phyloP scores from a whole-genome alignment of 805 yeast species.

The Tetrapisispora phaffii region DNA sequence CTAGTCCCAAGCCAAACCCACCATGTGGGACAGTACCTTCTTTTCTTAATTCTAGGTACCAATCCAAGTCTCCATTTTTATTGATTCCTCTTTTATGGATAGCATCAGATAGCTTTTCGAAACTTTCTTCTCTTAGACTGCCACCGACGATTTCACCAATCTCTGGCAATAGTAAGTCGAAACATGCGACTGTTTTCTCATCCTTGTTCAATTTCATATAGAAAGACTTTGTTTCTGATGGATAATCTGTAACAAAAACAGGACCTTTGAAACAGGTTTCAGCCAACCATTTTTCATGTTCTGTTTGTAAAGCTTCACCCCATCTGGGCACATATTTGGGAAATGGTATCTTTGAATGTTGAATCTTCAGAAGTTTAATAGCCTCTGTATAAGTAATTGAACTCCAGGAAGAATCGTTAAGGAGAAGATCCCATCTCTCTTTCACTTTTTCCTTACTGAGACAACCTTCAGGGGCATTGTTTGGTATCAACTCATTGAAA shows the following conservation, averaged over 20 bases:
- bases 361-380: slow-evolving; percentile 38
- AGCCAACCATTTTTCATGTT: slow-evolving; percentile 88
- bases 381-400: slow-evolving; percentile 71
- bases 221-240: slow-evolving; percentile 70
- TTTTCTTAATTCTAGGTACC: slow-evolving; percentile 70
- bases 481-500: slow-evolving; percentile 16
- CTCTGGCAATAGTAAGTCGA: slow-evolving; percentile 79
- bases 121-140: slow-evolving; percentile 72
- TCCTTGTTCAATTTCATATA: slow-evolving; percentile 61
- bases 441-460: slow-evolving; percentile 25
- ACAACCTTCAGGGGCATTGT: slow-evolving; percentile 8
- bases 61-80: slow-evolving; percentile 42
- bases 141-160: slow-evolving; percentile 95
- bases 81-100: slow-evolving; percentile 51
- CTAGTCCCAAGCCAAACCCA: slow-evolving; percentile 94
- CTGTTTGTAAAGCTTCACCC: slow-evolving; percentile 71
- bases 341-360: slow-evolving; percentile 26
- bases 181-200: slow-evolving; percentile 71
- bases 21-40: slow-evolving; percentile 90
- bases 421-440: slow-evolving; percentile 52
- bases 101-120: slow-evolving; percentile 37
- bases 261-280: slow-evolving; percentile 59
- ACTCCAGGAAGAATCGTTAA: slow-evolving; percentile 40
- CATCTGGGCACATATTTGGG: slow-evolving; percentile 41
- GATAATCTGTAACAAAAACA: slow-evolving; percentile 85